These are phyloP conservation scores for Penicillium flavigenum DNA, from an alignment of 495 filamentous ascomycete species.

Conservation along the genomic window DNA sequence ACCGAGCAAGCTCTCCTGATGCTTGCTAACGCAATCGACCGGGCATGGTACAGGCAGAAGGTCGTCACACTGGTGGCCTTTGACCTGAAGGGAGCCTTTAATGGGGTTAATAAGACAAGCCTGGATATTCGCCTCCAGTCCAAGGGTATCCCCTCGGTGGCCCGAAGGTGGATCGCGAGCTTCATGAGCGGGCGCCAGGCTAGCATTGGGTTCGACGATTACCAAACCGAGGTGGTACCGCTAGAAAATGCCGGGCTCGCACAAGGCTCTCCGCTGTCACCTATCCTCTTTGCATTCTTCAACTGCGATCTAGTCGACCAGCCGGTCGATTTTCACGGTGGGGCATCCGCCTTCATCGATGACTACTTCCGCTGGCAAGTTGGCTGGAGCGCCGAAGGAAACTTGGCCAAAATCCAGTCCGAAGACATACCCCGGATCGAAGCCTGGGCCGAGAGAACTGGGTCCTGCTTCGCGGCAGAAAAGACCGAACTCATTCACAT, in stretches of 20 bases:
- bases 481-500: no score
- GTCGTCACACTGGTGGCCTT: no score
- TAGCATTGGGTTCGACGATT: constrained; percentile 20
- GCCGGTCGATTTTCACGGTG: constrained; percentile 18
- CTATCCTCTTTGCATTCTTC: constrained; percentile 30
- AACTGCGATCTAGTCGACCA: constrained; percentile 30
- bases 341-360: constrained; percentile 21
- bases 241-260: constrained; percentile 29
- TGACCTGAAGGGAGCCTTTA: no score
- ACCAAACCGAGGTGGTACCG: constrained; percentile 1
- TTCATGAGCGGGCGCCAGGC: constrained; percentile 23
- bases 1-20: no score
- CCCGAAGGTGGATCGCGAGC: constrained; percentile 2
- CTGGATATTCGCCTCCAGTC: no score
- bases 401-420: constrained; percentile 17
- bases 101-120: no score
- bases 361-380: constrained; percentile 26
- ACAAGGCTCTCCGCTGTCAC: constrained; percentile 28
- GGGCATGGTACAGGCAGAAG: no score
- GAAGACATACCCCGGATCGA: constrained; percentile 26
- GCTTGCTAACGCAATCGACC: no score
- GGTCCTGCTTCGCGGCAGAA: no score
- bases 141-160: no score
- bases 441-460: neutral
- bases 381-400: constrained; percentile 16